These are phyloP conservation scores for Populus hybrid DNA, from an alignment of 441 rosid genomes.

Conservation along the genomic window DNA sequence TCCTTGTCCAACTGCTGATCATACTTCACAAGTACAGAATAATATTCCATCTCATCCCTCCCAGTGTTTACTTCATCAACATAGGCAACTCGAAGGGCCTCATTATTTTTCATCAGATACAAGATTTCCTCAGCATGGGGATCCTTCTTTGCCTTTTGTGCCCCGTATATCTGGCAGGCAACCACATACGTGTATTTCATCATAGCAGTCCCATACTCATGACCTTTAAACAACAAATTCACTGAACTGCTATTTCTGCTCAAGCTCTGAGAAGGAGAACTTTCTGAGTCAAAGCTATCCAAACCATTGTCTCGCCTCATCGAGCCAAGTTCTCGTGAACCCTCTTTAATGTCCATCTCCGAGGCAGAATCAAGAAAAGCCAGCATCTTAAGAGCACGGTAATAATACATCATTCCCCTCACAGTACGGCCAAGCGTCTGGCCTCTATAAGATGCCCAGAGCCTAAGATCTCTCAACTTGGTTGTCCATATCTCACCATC, in stretches of 20 bases:
- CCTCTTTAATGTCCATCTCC: slow-evolving; percentile 68
- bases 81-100: slow-evolving; percentile 91
- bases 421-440: slow-evolving; percentile 85
- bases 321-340: slow-evolving; percentile 52
- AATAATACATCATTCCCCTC: slow-evolving; percentile 94
- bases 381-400: slow-evolving; percentile 79
- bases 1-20: slow-evolving; percentile 63
- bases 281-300: slow-evolving; percentile 38
- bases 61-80: slow-evolving; percentile 70
- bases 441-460: slow-evolving; percentile 94
- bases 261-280: slow-evolving; percentile 37
- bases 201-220: slow-evolving; percentile 71
- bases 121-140: slow-evolving; percentile 73
- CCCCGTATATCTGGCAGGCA: slow-evolving; percentile 81
- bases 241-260: slow-evolving; percentile 51
- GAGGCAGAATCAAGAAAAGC: slow-evolving; percentile 89
- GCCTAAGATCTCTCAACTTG: slow-evolving; percentile 75
- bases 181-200: slow-evolving; percentile 87
- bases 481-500: slow-evolving; percentile 63
- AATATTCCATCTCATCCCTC: slow-evolving; percentile 49
- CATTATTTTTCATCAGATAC: slow-evolving; percentile 63
- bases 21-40: slow-evolving; percentile 81
- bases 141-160: slow-evolving; percentile 69
- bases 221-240: slow-evolving; percentile 58
- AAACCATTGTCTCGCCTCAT: slow-evolving; percentile 47